A percentile compares a stretch with the other conserved stretches of the same genome.
phyloP scores from a whole-genome alignment of 352 stramenopile species.

The Aphanomyces stellatus region DNA sequence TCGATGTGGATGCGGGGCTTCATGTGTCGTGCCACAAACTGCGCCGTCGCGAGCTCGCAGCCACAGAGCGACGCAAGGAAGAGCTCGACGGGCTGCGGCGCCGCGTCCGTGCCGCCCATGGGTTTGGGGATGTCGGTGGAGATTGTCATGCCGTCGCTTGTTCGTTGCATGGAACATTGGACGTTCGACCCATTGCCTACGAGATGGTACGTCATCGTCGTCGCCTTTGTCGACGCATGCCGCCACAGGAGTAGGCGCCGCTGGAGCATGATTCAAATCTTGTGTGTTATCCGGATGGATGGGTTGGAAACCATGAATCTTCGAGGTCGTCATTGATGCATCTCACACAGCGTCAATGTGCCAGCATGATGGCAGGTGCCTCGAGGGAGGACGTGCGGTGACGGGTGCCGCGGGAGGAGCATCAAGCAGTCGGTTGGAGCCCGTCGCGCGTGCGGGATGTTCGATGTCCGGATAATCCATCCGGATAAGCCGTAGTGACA shows the following conservation, averaged over 20 bases:
- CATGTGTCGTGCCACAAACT: slow-evolving; percentile 45
- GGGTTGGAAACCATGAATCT: too few relatives aligned
- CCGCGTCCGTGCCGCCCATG: slow-evolving; percentile 40
- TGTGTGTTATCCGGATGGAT: too few relatives aligned
- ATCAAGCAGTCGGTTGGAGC: too few relatives aligned
- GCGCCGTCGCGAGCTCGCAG: slow-evolving; percentile 45
- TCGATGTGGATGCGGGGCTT: slow-evolving; percentile 33
- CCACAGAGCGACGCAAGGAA: slow-evolving; percentile 40
- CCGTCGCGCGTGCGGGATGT: too few relatives aligned
- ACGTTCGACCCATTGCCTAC: background rate
- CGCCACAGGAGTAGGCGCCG: too few relatives aligned
- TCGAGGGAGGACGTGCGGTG: too few relatives aligned
- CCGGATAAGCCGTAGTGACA: background rate
- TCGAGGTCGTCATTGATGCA: too few relatives aligned
- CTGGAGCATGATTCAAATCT: too few relatives aligned
- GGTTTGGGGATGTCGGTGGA: slow-evolving; percentile 36
- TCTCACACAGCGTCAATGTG: too few relatives aligned
- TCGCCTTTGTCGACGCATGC: too few relatives aligned
- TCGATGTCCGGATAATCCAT: background rate
- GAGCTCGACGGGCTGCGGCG: slow-evolving; percentile 46
- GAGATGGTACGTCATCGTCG: background rate
- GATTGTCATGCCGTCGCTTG: slow-evolving; percentile 15
- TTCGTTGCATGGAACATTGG: slow-evolving; percentile 2
- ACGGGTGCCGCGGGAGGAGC: too few relatives aligned
- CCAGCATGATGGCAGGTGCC: too few relatives aligned